Percentiles rank a stretch among this genome's conserved stretches.
phyloP scores from a whole-genome alignment of 768 basidiomycete species.

The Paxillus involutus region DNA sequence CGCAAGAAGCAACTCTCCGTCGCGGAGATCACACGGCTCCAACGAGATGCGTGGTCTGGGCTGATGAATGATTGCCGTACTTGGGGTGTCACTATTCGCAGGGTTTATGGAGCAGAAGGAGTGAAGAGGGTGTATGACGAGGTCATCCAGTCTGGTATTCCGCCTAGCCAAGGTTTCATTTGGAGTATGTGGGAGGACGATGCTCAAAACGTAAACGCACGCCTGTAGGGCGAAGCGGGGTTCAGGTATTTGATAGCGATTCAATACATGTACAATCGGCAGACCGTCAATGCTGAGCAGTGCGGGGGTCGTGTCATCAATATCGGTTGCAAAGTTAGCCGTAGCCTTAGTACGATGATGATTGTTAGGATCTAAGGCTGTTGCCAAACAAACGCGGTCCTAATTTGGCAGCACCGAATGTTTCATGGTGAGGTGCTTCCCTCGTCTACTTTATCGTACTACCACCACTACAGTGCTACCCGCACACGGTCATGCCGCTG shows the following conservation, averaged over 20 bases:
- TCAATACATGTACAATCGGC: too few species aligned
- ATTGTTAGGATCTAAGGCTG: slow-evolving; percentile 13
- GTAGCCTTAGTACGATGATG: too few species aligned
- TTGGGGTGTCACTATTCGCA: slow-evolving; percentile 55
- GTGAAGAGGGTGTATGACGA: slow-evolving; percentile 51
- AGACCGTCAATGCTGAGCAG: too few species aligned
- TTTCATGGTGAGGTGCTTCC: background rate
- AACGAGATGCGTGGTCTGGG: slow-evolving; percentile 55
- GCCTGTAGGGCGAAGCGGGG: slow-evolving; percentile 9
- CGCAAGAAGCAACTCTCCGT: slow-evolving; percentile 49
- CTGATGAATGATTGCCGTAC: slow-evolving; percentile 53
- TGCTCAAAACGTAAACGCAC: background rate
- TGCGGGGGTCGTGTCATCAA: background rate
- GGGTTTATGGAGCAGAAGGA: slow-evolving; percentile 43
- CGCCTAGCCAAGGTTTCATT: slow-evolving; percentile 55
- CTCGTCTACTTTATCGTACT: background rate
- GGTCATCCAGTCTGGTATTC: slow-evolving; percentile 45
- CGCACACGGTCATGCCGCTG: slow-evolving; percentile 14
- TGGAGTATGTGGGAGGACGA: slow-evolving; percentile 65
- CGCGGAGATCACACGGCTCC: slow-evolving; percentile 47
- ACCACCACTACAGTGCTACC: background rate
- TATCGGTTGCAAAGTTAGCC: too few species aligned
- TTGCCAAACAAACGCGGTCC: slow-evolving; percentile 10
- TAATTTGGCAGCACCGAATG: slow-evolving; percentile 17
- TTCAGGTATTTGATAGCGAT: too few species aligned